A percentile compares a stretch with the other conserved stretches of the same genome.
phyloP scores from a whole-genome alignment of 352 stramenopile species.

The Phytopythium litorale region DNA sequence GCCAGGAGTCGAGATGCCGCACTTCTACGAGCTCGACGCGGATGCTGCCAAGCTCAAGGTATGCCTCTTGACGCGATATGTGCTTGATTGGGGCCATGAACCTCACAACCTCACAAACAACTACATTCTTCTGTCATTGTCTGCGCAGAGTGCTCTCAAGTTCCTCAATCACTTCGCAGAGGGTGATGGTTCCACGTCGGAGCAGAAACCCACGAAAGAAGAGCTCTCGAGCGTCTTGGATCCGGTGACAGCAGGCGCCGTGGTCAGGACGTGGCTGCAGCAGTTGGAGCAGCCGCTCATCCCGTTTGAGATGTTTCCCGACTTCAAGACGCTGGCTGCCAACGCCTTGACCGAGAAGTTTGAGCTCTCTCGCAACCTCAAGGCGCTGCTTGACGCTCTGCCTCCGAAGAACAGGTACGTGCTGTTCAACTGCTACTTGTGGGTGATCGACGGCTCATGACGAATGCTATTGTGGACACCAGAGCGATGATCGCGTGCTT shows the following conservation, averaged over 20 bases:
- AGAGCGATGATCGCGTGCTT: constrained; percentile 70
- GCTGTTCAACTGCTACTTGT: neutral
- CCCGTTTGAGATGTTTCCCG: constrained; percentile 55
- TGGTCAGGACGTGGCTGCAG: constrained; percentile 63
- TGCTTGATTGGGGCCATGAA: constrained; percentile 8
- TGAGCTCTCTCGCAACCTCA: constrained; percentile 52
- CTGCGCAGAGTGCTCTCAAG: constrained; percentile 29
- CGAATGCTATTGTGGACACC: neutral
- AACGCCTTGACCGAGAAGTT: constrained; percentile 43
- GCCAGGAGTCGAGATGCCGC: constrained; percentile 68
- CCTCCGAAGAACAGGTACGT: constrained; percentile 68
- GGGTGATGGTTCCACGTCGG: constrained; percentile 8
- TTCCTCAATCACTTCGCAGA: constrained; percentile 65
- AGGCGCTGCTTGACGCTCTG: constrained; percentile 49
- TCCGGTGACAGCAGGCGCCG: constrained; percentile 45
- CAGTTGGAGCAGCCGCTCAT: constrained; percentile 66
- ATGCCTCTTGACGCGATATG: neutral
- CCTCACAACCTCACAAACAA: neutral
- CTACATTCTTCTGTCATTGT: too few relatives aligned
- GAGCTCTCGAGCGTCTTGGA: constrained; percentile 59
- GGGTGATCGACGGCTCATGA: neutral
- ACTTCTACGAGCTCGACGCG: constrained; percentile 64
- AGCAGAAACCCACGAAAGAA: constrained; percentile 46
- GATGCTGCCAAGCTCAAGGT: constrained; percentile 55
- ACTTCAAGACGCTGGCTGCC: constrained; percentile 45